phyloP scores from a whole-genome alignment of 2,329 filamentous ascomycete genomes.

The Aspergillus bombycis region DNA sequence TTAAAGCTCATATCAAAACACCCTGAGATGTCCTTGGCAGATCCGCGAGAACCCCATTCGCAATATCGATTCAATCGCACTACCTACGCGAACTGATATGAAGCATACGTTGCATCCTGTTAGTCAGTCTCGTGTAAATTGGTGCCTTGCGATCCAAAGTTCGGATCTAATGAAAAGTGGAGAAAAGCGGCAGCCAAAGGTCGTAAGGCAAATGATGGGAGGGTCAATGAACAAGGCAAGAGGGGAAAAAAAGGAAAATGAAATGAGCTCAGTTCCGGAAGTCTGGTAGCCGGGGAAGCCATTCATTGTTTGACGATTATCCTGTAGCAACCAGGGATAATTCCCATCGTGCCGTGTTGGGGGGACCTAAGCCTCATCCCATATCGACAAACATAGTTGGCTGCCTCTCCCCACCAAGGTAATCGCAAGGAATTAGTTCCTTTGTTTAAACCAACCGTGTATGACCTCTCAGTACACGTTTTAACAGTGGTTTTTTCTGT shows the following conservation, averaged over 20 bases:
- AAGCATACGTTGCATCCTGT: slow-evolving; percentile 6
- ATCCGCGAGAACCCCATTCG: neutral
- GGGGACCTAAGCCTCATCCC: neutral
- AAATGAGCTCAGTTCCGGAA: neutral
- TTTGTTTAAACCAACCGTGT: neutral
- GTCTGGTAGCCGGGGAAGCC: neutral
- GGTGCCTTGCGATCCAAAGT: slow-evolving; percentile 6
- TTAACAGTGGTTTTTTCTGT: neutral
- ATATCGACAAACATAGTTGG: neutral
- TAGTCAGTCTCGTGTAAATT: slow-evolving; percentile 22
- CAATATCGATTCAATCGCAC: neutral
- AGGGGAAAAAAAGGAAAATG: neutral
- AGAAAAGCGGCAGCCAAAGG: slow-evolving; percentile 12
- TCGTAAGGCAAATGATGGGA: slow-evolving; percentile 7
- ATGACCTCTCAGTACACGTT: neutral
- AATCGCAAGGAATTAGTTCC: neutral
- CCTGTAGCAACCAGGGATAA: neutral
- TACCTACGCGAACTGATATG: slow-evolving; percentile 3
- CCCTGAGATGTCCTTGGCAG: neutral
- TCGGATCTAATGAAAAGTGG: slow-evolving; percentile 18
- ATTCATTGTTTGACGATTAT: neutral
- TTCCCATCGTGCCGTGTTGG: neutral
- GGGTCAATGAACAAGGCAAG: neutral
- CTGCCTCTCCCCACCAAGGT: neutral
- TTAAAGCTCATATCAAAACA: neutral